phyloP scores from a whole-genome alignment of 352 stramenopile genomes.

The Phytophthora syringae region DNA sequence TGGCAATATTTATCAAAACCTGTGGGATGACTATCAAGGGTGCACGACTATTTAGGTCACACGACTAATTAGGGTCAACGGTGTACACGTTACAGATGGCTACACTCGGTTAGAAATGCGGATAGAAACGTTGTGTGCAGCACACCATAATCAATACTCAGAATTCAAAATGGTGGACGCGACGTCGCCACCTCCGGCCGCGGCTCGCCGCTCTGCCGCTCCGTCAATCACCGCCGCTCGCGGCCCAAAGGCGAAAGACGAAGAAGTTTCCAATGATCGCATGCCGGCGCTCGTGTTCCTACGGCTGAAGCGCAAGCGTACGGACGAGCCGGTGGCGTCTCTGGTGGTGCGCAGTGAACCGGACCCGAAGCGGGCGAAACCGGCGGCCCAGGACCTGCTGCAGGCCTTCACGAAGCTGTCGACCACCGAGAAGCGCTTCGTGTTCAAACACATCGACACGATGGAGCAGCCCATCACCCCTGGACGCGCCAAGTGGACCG shows the following conservation, averaged over 20 bases:
- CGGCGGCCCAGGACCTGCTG: slow-evolving; percentile 42
- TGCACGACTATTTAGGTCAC: no score
- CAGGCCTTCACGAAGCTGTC: slow-evolving; percentile 70
- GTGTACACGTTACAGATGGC: no score
- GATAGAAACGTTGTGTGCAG: no score
- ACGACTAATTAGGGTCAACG: no score
- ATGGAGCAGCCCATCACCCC: slow-evolving; percentile 58
- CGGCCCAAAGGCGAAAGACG: slow-evolving; percentile 6
- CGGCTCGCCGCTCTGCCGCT: background rate
- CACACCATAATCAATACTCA: no score
- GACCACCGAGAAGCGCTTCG: slow-evolving; percentile 71
- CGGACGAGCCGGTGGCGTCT: slow-evolving; percentile 75
- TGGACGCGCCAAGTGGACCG: slow-evolving; percentile 60
- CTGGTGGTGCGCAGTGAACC: slow-evolving; percentile 69
- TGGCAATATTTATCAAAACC: no score
- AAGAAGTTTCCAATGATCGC: slow-evolving; percentile 4
- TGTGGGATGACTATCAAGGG: no score
- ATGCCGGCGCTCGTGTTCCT: slow-evolving; percentile 70
- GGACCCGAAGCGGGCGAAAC: slow-evolving; percentile 30
- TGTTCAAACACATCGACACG: slow-evolving; percentile 88
- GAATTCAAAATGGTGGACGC: slow-evolving; percentile 30
- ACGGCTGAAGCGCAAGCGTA: slow-evolving; percentile 84
- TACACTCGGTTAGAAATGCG: no score
- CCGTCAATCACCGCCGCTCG: slow-evolving; percentile 11
- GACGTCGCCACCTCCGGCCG: slow-evolving; percentile 3